Evolutionary conservation across 768 basidiomycete species (phyloP).

Genomic region (Kwoniella sp.): DNA sequence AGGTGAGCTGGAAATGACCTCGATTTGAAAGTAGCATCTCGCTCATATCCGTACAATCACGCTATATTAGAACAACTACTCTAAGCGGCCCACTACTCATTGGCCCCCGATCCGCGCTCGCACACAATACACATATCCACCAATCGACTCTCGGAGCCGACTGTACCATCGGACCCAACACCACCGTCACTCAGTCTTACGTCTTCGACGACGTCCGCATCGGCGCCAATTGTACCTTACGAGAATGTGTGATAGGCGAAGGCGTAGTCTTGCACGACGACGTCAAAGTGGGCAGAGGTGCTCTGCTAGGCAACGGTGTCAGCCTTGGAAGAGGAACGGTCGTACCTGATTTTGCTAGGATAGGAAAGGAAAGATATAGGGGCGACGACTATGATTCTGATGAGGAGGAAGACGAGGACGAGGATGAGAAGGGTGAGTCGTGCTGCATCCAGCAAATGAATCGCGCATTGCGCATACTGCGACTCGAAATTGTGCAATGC

Average conservation of each 20-base stretch:
- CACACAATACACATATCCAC: conserved; percentile 67
- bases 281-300: conserved; percentile 71
- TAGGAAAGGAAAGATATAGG: conserved; percentile 63
- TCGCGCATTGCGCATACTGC: conserved; percentile 5
- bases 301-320: conserved; percentile 79
- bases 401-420: conserved; percentile 27
- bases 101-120: conserved; percentile 72
- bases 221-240: conserved; percentile 61
- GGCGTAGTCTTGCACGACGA: conserved; percentile 72
- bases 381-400: conserved; percentile 32
- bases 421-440: conserved; percentile 20
- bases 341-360: conserved; percentile 70
- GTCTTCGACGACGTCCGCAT: conserved; percentile 73
- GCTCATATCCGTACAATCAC: neutral
- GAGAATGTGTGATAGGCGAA: conserved; percentile 78
- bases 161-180: conserved; percentile 72
- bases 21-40: neutral
- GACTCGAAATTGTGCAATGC: conserved; percentile 6
- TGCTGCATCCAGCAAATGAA: conserved; percentile 2
- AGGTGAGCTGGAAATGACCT: conserved; percentile 61
- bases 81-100: conserved; percentile 63
- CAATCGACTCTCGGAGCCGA: conserved; percentile 77
- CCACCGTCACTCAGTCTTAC: conserved; percentile 73
- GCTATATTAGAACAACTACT: conserved; percentile 61
- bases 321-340: conserved; percentile 72